phyloP scores from a whole-genome alignment of 768 basidiomycete genomes.

The Boletus vermiculosoides region DNA sequence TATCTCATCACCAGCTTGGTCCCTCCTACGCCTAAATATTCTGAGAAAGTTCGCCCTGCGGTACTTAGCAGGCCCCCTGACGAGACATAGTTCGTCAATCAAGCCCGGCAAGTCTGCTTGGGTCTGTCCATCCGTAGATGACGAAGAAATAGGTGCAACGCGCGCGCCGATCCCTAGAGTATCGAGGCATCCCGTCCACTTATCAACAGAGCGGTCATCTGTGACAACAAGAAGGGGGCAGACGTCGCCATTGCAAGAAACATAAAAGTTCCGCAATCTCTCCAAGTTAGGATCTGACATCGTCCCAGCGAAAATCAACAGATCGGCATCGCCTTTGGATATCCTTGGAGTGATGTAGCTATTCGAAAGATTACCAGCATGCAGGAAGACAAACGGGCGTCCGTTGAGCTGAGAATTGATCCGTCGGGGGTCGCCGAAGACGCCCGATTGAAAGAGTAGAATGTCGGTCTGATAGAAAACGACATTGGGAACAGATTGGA shows the following conservation, averaged over 20 bases:
- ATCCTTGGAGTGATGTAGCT: constrained; percentile 16
- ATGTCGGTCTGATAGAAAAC: constrained; percentile 20
- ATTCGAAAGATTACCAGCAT: constrained; percentile 16
- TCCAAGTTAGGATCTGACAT: constrained; percentile 9
- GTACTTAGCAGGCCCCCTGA: constrained; percentile 22
- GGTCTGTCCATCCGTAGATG: background rate
- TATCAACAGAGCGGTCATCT: background rate
- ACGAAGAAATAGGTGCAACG: constrained; percentile 8
- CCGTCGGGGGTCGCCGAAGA: constrained; percentile 21
- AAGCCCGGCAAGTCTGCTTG: constrained; percentile 1
- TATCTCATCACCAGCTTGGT: constrained; percentile 2
- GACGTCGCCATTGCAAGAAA: constrained; percentile 21
- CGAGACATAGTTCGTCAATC: constrained; percentile 26
- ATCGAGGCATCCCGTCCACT: constrained; percentile 14
- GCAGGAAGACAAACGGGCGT: constrained; percentile 23
- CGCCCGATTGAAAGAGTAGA: constrained; percentile 6
- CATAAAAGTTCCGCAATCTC: constrained; percentile 14
- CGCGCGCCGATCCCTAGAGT: constrained; percentile 14
- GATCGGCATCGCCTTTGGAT: constrained; percentile 25
- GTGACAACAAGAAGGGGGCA: constrained; percentile 28
- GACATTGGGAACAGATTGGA: constrained; percentile 16
- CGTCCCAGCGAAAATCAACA: constrained; percentile 23
- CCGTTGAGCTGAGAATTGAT: constrained; percentile 23
- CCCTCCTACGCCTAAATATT: constrained; percentile 18
- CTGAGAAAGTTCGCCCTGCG: constrained; percentile 13